phyloP scores from a whole-genome alignment of 768 basidiomycete genomes.

The Rhodotorula toruloides region DNA sequence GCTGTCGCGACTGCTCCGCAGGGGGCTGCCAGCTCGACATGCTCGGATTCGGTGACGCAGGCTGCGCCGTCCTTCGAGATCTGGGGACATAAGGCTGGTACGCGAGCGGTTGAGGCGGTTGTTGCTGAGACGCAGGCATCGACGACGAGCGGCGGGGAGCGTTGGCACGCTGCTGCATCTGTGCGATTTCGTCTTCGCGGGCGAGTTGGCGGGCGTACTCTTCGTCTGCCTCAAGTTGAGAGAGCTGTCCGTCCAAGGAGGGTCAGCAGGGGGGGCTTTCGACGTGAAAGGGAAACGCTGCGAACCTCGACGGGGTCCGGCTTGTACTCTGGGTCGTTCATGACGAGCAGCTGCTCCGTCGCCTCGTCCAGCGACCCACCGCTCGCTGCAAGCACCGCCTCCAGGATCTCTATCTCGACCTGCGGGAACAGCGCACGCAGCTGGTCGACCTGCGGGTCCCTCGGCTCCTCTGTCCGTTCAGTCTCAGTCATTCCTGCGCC shows the following conservation, averaged over 20 bases:
- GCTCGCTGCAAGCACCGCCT: slow-evolving; percentile 16
- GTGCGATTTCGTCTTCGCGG: slow-evolving; percentile 11
- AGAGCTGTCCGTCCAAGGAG: not conserved
- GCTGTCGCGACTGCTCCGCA: slow-evolving; percentile 52
- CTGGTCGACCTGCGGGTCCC: slow-evolving; percentile 10
- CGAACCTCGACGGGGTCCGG: slow-evolving; percentile 17
- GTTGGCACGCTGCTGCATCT: slow-evolving; percentile 5
- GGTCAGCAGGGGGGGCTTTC: not conserved
- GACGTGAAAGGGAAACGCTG: not conserved
- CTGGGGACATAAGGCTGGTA: slow-evolving; percentile 32
- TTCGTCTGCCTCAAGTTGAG: slow-evolving; percentile 30
- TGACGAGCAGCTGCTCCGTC: slow-evolving; percentile 10
- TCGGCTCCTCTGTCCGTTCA: not conserved
- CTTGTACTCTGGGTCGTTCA: slow-evolving; percentile 22
- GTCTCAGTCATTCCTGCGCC: no score
- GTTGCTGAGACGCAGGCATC: not conserved
- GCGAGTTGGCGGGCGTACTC: slow-evolving; percentile 28
- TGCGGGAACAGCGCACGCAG: slow-evolving; percentile 22
- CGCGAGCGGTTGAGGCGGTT: slow-evolving; percentile 1
- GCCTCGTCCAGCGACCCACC: slow-evolving; percentile 12
- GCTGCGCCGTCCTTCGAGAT: not conserved
- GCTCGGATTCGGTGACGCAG: not conserved
- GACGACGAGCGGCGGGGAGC: not conserved
- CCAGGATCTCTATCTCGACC: slow-evolving; percentile 14
- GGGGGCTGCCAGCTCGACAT: slow-evolving; percentile 59